Conservation (phyloP, 495 filamentous ascomycete genomes). For the Aspergillus bertholletiae region DNA sequence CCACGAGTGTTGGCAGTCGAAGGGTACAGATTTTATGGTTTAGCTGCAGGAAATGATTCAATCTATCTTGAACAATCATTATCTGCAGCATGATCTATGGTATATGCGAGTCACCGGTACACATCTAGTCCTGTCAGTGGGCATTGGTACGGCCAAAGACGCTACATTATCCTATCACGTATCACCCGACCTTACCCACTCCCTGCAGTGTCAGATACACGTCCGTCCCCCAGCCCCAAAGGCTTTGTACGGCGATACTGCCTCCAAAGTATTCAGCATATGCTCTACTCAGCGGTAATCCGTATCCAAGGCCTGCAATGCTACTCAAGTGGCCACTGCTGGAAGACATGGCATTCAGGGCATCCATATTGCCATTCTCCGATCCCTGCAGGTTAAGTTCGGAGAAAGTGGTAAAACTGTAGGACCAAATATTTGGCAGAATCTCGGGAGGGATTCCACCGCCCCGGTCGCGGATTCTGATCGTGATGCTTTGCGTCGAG, state of each 20-base stretch:
- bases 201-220: slow-evolving; percentile 82
- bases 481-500: slow-evolving; percentile 81
- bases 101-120: no score
- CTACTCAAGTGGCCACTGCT: slow-evolving; percentile 65
- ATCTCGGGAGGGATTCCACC: slow-evolving; percentile 84
- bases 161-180: neutral
- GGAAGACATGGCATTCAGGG: slow-evolving; percentile 67
- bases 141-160: no score
- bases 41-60: no score
- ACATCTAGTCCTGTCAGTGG: no score
- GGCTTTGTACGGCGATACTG: slow-evolving; percentile 87
- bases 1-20: no score
- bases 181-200: slow-evolving; percentile 59
- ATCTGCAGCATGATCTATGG: no score
- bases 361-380: slow-evolving; percentile 55
- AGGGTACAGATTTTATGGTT: no score
- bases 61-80: no score
- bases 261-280: slow-evolving; percentile 99
- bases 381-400: slow-evolving; percentile 48
- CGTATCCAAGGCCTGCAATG: slow-evolving; percentile 92
- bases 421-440: slow-evolving; percentile 87
- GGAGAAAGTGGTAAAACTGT: slow-evolving; percentile 91
- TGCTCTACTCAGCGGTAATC: slow-evolving; percentile 82
- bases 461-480: slow-evolving; percentile 91
- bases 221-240: slow-evolving; percentile 92